phyloP scores from a whole-genome alignment of 495 filamentous ascomycete genomes.

The Podospora conica region DNA sequence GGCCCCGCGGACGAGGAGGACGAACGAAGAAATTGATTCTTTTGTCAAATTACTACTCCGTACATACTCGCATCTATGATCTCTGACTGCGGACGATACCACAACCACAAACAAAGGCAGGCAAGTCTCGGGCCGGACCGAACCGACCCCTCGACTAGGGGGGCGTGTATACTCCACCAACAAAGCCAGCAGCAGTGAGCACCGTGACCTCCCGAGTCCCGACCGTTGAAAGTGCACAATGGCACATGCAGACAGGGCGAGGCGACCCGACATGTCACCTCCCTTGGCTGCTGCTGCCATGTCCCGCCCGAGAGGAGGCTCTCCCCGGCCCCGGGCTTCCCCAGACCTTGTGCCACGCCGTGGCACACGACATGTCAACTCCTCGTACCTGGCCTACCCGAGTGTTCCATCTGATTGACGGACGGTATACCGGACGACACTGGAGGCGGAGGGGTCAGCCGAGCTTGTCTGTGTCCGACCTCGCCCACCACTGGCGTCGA shows the following conservation, averaged over 20 bases:
- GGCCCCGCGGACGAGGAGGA: no score
- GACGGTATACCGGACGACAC: background rate
- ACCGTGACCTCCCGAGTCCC: no score
- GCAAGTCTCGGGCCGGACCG: no score
- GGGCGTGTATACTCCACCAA: no score
- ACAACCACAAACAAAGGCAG: no score
- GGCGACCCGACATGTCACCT: background rate
- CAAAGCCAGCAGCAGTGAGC: no score
- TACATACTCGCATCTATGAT: no score
- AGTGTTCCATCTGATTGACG: background rate
- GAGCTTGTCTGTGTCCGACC: background rate
- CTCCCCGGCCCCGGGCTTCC: background rate
- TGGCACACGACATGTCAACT: background rate
- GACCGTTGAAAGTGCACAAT: background rate
- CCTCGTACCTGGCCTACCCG: background rate
- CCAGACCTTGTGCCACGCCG: background rate
- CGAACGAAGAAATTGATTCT: background rate
- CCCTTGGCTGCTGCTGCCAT: no score
- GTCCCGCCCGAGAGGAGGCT: background rate
- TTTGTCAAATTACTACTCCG: no score
- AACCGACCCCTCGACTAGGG: no score
- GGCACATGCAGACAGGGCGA: background rate
- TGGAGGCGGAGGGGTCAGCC: background rate
- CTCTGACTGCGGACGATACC: no score
- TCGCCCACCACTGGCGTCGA: background rate